A percentile compares a stretch with the other conserved stretches of the same genome.
phyloP scores from a whole-genome alignment of 2,329 filamentous ascomycete species.

The Anisogramma anomala region DNA sequence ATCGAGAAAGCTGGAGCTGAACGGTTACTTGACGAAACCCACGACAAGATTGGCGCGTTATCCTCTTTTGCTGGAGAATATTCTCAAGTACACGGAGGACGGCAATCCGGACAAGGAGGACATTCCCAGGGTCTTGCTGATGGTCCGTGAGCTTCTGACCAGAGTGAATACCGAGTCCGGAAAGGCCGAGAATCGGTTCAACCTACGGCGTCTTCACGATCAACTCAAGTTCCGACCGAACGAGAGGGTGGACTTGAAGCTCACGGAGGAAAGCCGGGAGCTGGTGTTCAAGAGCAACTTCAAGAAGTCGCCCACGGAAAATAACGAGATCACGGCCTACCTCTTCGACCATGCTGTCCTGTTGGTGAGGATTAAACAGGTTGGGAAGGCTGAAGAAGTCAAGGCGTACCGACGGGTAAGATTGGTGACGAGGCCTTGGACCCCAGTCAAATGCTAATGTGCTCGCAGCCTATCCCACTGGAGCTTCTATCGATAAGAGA shows the following conservation, averaged over 20 bases:
- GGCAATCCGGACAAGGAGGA: constrained; percentile 84
- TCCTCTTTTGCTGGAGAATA: constrained; percentile 79
- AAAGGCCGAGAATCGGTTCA: constrained; percentile 96
- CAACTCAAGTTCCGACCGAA: constrained; percentile 83
- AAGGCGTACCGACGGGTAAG: constrained; percentile 74
- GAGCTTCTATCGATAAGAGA: constrained; percentile 88
- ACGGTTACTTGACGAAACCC: constrained; percentile 94
- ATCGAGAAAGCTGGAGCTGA: constrained; percentile 89
- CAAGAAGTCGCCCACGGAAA: constrained; percentile 85
- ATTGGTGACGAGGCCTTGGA: constrained; percentile 1
- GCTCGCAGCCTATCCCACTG: constrained; percentile 67
- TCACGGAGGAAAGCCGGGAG: constrained; percentile 87
- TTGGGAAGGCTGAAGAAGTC: constrained; percentile 86
- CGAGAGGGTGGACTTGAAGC: constrained; percentile 83
- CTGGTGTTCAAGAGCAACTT: constrained; percentile 88
- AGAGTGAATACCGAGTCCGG: constrained; percentile 91
- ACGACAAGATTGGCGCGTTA: constrained; percentile 92
- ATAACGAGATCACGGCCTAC: constrained; percentile 83
- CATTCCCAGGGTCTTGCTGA: constrained; percentile 74
- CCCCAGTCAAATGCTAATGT: constrained; percentile 10
- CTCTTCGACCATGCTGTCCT: constrained; percentile 93
- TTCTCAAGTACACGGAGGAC: constrained; percentile 82
- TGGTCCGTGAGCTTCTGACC: constrained; percentile 78
- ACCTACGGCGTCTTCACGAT: constrained; percentile 80
- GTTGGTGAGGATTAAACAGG: constrained; percentile 79